Conservation (phyloP, 176 grass and related monocot species). For the Secale cereale region DNA sequence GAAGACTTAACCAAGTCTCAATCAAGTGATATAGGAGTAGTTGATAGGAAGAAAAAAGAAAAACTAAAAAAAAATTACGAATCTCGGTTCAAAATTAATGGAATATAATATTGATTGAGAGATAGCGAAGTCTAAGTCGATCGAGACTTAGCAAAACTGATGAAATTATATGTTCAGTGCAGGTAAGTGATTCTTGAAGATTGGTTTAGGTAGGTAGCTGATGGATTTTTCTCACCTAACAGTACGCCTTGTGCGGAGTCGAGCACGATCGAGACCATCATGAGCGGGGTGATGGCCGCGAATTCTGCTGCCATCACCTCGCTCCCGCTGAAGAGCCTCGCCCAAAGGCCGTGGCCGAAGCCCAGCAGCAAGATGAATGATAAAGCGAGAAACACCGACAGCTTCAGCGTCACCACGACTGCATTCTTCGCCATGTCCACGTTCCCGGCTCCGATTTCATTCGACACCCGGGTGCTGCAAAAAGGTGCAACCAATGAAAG, state of each 20-base stretch:
- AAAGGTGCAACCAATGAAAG: not conserved
- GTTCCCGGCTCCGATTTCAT: conserved; percentile 76
- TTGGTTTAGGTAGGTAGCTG: not conserved
- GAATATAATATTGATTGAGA: too few relatives aligned
- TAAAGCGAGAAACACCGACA: conserved; percentile 64
- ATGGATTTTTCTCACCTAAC: conserved; percentile 32
- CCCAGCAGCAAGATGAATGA: conserved; percentile 50
- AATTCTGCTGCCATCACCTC: conserved; percentile 49
- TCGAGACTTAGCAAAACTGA: too few relatives aligned
- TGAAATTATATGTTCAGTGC: not conserved
- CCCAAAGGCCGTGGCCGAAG: conserved; percentile 60
- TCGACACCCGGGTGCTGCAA: conserved; percentile 83
- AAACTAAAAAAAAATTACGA: too few relatives aligned
- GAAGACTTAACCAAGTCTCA: too few relatives aligned
- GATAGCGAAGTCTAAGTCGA: too few relatives aligned
- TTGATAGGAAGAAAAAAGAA: too few relatives aligned
- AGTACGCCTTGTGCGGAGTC: conserved; percentile 83
- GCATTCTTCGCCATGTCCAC: conserved; percentile 61
- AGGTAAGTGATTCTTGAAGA: not conserved
- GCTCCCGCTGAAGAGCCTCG: conserved; percentile 67
- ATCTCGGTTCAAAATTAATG: too few relatives aligned
- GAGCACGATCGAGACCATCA: conserved; percentile 64
- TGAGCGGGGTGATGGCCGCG: conserved; percentile 56
- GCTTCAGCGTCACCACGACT: conserved; percentile 62
- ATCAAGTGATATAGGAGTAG: too few relatives aligned